Evolutionary conservation across 495 filamentous ascomycete genomes (phyloP), one percentile per base, ranked within the genome.

Genomic region (Penicillium roqueforti): DNA sequence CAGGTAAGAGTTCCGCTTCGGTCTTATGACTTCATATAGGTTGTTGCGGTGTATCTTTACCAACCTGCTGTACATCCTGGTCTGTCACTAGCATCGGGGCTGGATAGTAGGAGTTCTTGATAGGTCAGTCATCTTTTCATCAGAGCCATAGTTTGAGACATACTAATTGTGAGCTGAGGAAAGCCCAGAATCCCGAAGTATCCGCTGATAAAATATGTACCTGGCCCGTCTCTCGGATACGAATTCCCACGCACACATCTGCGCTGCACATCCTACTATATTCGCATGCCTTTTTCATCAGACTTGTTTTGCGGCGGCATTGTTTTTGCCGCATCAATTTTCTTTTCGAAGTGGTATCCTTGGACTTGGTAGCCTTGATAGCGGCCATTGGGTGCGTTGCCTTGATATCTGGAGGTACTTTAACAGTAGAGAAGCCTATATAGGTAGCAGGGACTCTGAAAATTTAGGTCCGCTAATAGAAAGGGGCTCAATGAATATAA

Each of bases 351-450:
- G 0, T 2, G 10, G 2, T 2, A 31, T 44, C 42, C n/a, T 31
- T 31, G 4, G 42, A 9, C 42, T 8, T 45, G 42, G 42, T 45
- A 45, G 10, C 42, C 42, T 45, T 45, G 26, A 45, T 45, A 45
- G 39, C 39, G 8, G 39, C 39, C 8, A 41, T 41, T 41, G 39
- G 6, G 39, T 9, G 19, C 19, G 42, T 45, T 29, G 22, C n/a
- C 42, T 45, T 45, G 25, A 45, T 45, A 29, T 45, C 42, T 45
- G 42, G 42, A n/a, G 42, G 42, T 44, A 40, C 6, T 44, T 28
- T 26, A 23, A 14, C 3, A 29, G 41, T 28, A 29, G 25, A 45
- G 23, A 29, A 45, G 23, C 42, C 42, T 45, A 45, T 28, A 29
- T 45, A 45, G 42, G 11, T 45, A 45, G 26, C 42, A 11, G 42